A percentile compares a stretch with the other conserved stretches of the same genome.
These are phyloP conservation scores for Botryosphaeria dothidea DNA, from an alignment of 2,329 filamentous ascomycete species.

Conservation along the genomic window DNA sequence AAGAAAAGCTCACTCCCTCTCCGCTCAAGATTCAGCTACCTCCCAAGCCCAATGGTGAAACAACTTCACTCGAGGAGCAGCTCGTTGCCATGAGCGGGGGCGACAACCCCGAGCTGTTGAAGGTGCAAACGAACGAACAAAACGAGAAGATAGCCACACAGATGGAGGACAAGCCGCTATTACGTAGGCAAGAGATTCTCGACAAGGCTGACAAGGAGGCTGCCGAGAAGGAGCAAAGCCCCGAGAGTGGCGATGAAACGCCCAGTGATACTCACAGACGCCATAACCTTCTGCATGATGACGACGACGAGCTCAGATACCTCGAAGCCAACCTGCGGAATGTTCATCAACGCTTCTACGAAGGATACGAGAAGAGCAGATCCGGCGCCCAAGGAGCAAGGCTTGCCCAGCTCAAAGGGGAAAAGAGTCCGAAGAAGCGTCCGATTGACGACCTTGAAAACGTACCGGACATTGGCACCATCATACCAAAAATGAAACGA, in stretches of 20 bases:
- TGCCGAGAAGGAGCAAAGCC: constrained; percentile 53
- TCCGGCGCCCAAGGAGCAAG: constrained; percentile 45
- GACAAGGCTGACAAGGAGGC: constrained; percentile 78
- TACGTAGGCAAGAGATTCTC: constrained; percentile 89
- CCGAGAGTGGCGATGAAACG: constrained; percentile 40
- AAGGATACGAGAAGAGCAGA: constrained; percentile 69
- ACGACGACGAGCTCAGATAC: constrained; percentile 78
- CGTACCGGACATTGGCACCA: constrained; percentile 80
- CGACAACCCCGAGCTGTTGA: constrained; percentile 67
- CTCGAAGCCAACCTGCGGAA: constrained; percentile 74
- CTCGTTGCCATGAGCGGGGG: constrained; percentile 74
- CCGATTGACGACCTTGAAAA: constrained; percentile 52
- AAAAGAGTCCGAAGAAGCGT: constrained; percentile 51
- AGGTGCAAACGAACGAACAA: constrained; percentile 80
- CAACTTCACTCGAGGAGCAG: constrained; percentile 69
- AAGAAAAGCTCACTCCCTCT: constrained; percentile 12
- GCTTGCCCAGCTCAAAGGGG: constrained; percentile 53
- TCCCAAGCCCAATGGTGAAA: constrained; percentile 43
- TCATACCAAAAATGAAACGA: constrained; percentile 81
- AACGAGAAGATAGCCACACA: constrained; percentile 86
- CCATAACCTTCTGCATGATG: constrained; percentile 82
- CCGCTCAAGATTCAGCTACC: constrained; percentile 12
- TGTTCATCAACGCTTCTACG: constrained; percentile 79
- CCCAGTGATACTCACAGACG: constrained; percentile 46
- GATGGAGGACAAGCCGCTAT: constrained; percentile 79